Evolutionary conservation across 2,329 filamentous ascomycete species (phyloP), one percentile per base, ranked within the genome.

Genomic region (Coniochaeta hoffmannii): DNA sequence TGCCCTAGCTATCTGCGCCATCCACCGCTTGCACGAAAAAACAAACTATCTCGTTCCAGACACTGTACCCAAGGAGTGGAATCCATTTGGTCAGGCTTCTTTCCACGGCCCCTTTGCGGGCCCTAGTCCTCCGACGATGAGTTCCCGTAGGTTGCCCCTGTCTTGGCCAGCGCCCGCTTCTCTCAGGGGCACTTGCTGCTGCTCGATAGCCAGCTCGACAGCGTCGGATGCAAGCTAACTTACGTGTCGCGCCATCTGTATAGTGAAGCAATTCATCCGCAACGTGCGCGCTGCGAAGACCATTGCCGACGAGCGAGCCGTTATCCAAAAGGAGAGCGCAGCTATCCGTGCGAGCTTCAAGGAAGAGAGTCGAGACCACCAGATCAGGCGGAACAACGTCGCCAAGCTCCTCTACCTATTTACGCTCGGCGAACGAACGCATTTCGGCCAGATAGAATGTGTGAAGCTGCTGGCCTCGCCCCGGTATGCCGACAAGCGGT

Each of bases 181-280:
- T 38, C 38, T 35, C 17, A n/a, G 11, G 17, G n/a, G 34, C 17
- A n/a, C n/a, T n/a, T 14, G 17, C 36, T 17, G 30, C 28, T 26
- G 35, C 38, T 15, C 24, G 11, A 10, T 51, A 6, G 24, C n/a
- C n/a, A n/a, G n/a, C n/a, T n/a, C n/a, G n/a, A n/a, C n/a, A n/a
- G n/a, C n/a, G n/a, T n/a, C 8, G n/a, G 36, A n/a, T 41, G 36
- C 26, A 22, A 36, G 32, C 17, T 28, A 17, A 53, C 34, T 7
- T 32, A 24, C 32, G 34, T 31, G 53, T 55, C 55, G 58, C 56
- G 56, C 55, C 61, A 57, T n/a, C n/a, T n/a, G n/a, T n/a, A n/a
- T 69, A 97, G 94, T 99, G 72, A 99, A 99, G 78, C 94, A 97
- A 77, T 99, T 99, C 76, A 99, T 99, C 74, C 92, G 94, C 71